Evolutionary conservation across 345 rosid genomes (phyloP).

Genomic region (Eucalyptus erythrocorys): DNA sequence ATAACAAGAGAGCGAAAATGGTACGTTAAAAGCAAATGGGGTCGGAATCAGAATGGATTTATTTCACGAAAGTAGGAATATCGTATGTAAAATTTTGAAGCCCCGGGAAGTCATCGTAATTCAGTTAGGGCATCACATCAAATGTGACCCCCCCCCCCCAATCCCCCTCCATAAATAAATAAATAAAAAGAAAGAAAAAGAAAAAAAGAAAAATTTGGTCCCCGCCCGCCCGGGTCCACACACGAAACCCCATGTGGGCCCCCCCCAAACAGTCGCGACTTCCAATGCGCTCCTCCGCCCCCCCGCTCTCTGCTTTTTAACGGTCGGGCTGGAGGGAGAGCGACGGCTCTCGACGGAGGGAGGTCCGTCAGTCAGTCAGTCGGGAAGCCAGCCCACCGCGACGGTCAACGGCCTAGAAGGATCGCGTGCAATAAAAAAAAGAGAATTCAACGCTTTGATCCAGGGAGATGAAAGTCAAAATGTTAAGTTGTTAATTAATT

Average conservation of each 20-base stretch:
- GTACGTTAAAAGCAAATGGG: not conserved
- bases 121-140: constrained; percentile 11
- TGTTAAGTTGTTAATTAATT: not conserved
- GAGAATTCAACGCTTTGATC: not conserved
- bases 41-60: not conserved
- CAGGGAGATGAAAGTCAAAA: not conserved
- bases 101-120: not conserved
- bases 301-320: not conserved
- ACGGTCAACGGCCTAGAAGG: not conserved
- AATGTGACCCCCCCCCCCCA: not conserved
- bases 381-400: not conserved
- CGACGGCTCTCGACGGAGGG: not conserved
- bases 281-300: not conserved
- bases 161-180: not conserved
- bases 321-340: constrained; percentile 17
- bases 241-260: constrained; percentile 12
- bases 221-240: not conserved
- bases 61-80: not conserved
- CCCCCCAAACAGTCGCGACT: not conserved
- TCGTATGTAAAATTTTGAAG: not conserved
- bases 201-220: not conserved
- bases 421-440: not conserved
- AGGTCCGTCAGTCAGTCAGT: not conserved
- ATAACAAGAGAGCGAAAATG: not conserved
- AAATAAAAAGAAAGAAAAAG: no score